A percentile compares a stretch with the other conserved stretches of the same genome.
Evolutionary conservation across 2,329 filamentous ascomycete genomes (phyloP).

Genomic region (Cercospora beticola): DNA sequence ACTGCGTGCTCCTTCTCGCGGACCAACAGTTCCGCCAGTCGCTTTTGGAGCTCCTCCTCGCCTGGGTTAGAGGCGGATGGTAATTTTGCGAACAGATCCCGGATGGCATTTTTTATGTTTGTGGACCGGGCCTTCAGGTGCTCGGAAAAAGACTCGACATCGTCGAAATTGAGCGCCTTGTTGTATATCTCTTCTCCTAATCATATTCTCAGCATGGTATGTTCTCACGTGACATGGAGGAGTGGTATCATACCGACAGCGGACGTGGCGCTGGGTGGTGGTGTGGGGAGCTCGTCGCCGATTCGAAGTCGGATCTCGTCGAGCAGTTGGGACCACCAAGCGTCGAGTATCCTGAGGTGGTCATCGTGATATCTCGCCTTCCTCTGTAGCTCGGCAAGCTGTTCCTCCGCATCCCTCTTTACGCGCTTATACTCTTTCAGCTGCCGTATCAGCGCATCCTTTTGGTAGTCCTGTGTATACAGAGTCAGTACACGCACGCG

Average conservation of each 20-base stretch:
- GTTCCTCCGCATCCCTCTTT: constrained; percentile 75
- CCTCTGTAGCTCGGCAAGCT: constrained; percentile 77
- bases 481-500: constrained; percentile 5
- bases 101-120: constrained; percentile 72
- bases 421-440: constrained; percentile 98
- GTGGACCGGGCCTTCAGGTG: constrained; percentile 76
- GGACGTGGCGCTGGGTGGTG: constrained; percentile 33
- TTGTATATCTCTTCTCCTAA: constrained; percentile 47
- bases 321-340: constrained; percentile 81
- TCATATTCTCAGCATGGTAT: constrained; percentile 33
- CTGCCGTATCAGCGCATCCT: constrained; percentile 94
- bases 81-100: constrained; percentile 60
- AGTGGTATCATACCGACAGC: constrained; percentile 34
- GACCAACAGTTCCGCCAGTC: constrained; percentile 72
- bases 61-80: constrained; percentile 60
- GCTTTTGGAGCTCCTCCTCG: constrained; percentile 68
- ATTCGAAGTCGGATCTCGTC: constrained; percentile 50
- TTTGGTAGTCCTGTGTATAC: constrained; percentile 72
- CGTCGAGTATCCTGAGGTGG: constrained; percentile 84
- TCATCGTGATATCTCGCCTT: constrained; percentile 83
- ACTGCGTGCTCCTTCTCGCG: constrained; percentile 65
- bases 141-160: constrained; percentile 66
- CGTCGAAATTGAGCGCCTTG: constrained; percentile 54
- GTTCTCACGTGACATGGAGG: constrained; percentile 29
- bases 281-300: constrained; percentile 38